Evolutionary conservation across 306 rosid genomes (phyloP).

Genomic region (Urtica urens): DNA sequence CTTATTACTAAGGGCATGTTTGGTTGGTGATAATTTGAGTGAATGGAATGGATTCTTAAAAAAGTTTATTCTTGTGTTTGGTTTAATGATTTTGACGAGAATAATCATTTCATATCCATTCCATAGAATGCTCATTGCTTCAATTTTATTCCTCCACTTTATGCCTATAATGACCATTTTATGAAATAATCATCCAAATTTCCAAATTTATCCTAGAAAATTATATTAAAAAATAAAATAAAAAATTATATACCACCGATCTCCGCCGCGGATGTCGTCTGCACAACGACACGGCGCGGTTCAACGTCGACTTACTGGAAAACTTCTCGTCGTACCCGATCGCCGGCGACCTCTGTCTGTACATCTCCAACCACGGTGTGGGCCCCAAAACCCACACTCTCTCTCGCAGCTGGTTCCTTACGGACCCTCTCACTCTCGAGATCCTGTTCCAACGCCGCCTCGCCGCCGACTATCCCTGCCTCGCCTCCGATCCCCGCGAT

Average conservation of each 20-base stretch:
- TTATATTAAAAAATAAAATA: too few relatives aligned
- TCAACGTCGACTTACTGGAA: slow-evolving; percentile 62
- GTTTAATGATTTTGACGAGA: too few relatives aligned
- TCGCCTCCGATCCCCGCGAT: slow-evolving; percentile 39
- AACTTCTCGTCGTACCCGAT: slow-evolving; percentile 63
- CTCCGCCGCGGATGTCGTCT: too few relatives aligned
- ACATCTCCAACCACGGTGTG: slow-evolving; percentile 59
- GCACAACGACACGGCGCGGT: slow-evolving; percentile 34
- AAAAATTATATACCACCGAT: too few relatives aligned
- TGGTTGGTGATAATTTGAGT: too few relatives aligned
- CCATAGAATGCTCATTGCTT: too few relatives aligned
- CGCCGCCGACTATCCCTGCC: slow-evolving; percentile 64
- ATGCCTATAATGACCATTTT: not conserved
- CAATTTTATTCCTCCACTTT: not conserved
- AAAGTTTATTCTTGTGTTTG: too few relatives aligned
- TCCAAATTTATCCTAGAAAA: too few relatives aligned
- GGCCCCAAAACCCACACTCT: slow-evolving; percentile 69
- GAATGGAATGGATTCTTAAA: too few relatives aligned
- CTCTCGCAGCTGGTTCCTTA: slow-evolving; percentile 77
- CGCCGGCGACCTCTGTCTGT: slow-evolving; percentile 45
- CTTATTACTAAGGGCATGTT: too few relatives aligned
- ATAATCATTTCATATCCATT: too few relatives aligned
- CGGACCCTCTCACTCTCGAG: slow-evolving; percentile 58
- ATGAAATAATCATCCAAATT: too few relatives aligned
- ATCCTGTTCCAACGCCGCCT: slow-evolving; percentile 67